A percentile compares a stretch with the other conserved stretches of the same genome.
Conservation (phyloP, 202 grass and related monocot genomes). For the Sporobolus alterniflorus region DNA sequence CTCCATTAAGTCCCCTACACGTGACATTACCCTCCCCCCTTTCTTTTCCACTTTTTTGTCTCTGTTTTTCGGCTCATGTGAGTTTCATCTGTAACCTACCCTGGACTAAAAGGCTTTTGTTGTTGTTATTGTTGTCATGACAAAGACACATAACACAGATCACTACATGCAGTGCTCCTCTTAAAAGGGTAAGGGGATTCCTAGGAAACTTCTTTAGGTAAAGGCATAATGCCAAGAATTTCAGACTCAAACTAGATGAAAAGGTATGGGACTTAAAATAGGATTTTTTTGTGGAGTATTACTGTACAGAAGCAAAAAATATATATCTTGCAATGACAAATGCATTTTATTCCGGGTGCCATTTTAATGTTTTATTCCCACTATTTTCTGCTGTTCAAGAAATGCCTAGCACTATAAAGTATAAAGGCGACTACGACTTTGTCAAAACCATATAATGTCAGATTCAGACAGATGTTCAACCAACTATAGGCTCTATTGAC, state of each 20-base stretch:
- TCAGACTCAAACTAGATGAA: not conserved
- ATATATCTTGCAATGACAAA: not conserved
- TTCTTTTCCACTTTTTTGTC: too few species aligned
- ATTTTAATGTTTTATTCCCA: constrained; percentile 8
- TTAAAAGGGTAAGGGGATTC: not conserved
- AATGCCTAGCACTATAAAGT: constrained; percentile 10
- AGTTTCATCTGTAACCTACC: too few species aligned
- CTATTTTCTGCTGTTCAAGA: not conserved
- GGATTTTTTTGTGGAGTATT: too few species aligned
- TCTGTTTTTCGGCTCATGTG: too few species aligned
- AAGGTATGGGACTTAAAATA: not conserved
- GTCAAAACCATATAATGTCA: not conserved
- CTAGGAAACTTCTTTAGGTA: not conserved
- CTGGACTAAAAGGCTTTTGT: too few species aligned
- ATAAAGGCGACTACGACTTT: constrained; percentile 17
- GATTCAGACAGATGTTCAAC: not conserved
- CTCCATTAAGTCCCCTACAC: too few species aligned
- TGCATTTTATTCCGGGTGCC: not conserved
- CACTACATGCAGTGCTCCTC: not conserved
- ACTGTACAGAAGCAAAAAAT: not conserved
- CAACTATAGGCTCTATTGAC: not conserved
- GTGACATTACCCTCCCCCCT: too few species aligned
- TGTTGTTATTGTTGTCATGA: too few species aligned
- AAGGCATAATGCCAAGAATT: constrained; percentile 1
- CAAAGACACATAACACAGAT: not conserved